A percentile compares a stretch with the other conserved stretches of the same genome.
Evolutionary conservation across 2,329 filamentous ascomycete genomes (phyloP).

Genomic region (Verticillium tricorpus): DNA sequence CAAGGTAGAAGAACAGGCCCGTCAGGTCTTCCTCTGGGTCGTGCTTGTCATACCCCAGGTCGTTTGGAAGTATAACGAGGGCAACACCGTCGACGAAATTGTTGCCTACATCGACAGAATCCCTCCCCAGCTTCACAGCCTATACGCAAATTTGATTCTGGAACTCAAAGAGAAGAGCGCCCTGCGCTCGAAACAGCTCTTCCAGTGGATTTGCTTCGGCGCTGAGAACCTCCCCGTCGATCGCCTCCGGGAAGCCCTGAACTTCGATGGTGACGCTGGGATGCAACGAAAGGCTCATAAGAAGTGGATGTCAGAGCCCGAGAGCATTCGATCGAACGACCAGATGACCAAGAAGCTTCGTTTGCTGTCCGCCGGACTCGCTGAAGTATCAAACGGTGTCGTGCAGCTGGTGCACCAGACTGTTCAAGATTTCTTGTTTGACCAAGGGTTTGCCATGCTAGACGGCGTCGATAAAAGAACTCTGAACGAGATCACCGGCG

Average conservation of each 20-base stretch:
- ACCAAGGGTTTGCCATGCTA: conserved; percentile 13
- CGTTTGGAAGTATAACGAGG: conserved; percentile 11
- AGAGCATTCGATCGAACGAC: conserved; percentile 12
- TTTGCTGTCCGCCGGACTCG: conserved; percentile 23
- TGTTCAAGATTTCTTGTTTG: conserved; percentile 26
- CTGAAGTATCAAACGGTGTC: conserved; percentile 12
- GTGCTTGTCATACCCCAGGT: conserved; percentile 19
- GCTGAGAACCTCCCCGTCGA: conserved; percentile 13
- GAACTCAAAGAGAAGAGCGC: conserved; percentile 1
- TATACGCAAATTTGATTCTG: conserved; percentile 20
- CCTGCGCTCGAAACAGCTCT: conserved; percentile 16
- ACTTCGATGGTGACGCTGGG: not conserved
- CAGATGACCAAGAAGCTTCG: conserved; percentile 14
- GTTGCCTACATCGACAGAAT: conserved; percentile 13
- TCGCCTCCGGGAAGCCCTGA: not conserved
- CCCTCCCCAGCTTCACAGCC: conserved; percentile 15
- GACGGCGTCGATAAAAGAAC: not conserved
- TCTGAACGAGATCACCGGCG: not conserved
- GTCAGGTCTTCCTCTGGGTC: conserved; percentile 32
- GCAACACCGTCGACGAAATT: conserved; percentile 13
- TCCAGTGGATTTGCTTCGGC: conserved; percentile 29
- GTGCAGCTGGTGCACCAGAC: conserved; percentile 30
- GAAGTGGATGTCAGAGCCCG: not conserved
- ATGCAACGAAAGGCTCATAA: not conserved
- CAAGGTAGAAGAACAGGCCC: conserved; percentile 19